Percentiles rank a stretch among this genome's conserved stretches.
These are phyloP conservation scores for Abortiporus biennis DNA, from an alignment of 1,284 basidiomycete species.

Conservation along the genomic window DNA sequence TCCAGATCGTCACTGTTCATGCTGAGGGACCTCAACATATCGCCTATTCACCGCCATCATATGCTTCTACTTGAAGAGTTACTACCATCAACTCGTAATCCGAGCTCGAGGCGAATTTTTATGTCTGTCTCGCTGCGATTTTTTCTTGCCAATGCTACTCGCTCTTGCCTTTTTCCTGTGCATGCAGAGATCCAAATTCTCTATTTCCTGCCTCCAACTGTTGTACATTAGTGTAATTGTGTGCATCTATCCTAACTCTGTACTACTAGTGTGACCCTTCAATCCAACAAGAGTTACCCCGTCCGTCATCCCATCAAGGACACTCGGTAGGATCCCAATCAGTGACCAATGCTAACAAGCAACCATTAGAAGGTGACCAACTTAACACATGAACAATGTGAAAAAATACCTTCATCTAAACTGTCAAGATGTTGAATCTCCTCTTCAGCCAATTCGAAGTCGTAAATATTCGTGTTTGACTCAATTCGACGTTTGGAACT, in stretches of 20 bases:
- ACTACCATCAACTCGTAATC: background rate
- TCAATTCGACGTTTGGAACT: conserved; percentile 46
- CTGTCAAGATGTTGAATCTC: conserved; percentile 46
- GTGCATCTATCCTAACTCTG: background rate
- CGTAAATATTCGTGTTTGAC: conserved; percentile 52
- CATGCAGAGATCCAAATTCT: no score
- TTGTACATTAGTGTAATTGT: background rate
- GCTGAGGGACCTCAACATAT: conserved; percentile 13
- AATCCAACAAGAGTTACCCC: background rate
- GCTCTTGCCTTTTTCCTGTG: no score
- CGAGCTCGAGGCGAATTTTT: background rate
- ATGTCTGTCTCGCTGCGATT: background rate
- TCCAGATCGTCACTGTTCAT: conserved; percentile 17
- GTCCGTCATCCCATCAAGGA: background rate
- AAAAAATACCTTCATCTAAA: conserved; percentile 52
- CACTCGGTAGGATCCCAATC: conserved; percentile 8
- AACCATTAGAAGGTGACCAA: background rate
- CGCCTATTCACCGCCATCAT: conserved; percentile 9
- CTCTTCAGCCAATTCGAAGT: conserved; percentile 46
- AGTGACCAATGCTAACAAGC: conserved; percentile 6
- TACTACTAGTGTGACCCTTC: background rate
- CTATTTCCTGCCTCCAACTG: background rate
- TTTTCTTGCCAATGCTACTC: background rate
- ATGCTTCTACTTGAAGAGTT: background rate
- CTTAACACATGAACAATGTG: conserved; percentile 41